Conservation (phyloP, 2,329 filamentous ascomycete species). For the Fusarium sp. region DNA sequence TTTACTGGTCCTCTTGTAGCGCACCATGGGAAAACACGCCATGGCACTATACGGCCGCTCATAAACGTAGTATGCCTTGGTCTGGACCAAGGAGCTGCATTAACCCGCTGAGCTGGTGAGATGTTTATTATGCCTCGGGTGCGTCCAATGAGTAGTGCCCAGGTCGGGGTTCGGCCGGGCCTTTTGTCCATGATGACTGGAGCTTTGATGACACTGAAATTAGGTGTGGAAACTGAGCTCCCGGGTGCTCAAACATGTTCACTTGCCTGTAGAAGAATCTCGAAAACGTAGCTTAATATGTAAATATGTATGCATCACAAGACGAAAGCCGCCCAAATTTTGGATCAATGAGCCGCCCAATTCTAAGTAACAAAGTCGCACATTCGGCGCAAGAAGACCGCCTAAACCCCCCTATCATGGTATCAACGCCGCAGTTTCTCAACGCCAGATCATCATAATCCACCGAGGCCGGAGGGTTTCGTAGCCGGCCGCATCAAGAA, state of each 20-base stretch:
- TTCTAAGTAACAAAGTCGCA: not conserved
- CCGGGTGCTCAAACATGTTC: no score
- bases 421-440: slow-evolving; percentile 27
- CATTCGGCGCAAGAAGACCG: slow-evolving; percentile 8
- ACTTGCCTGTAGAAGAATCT: no score
- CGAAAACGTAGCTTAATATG: no score
- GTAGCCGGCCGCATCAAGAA: not conserved
- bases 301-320: not conserved
- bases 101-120: not conserved
- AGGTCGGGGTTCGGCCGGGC: not conserved
- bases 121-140: slow-evolving; percentile 1
- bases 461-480: slow-evolving; percentile 1
- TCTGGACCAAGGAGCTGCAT: slow-evolving; percentile 71
- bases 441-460: slow-evolving; percentile 22
- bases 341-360: slow-evolving; percentile 5
- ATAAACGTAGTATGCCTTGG: slow-evolving; percentile 9
- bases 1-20: slow-evolving; percentile 56
- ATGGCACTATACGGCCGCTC: slow-evolving; percentile 21
- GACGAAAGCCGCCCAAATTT: not conserved
- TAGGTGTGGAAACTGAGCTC: no score
- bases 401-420: slow-evolving; percentile 10
- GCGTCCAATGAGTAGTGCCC: not conserved
- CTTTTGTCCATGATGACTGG: not conserved
- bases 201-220: no score
- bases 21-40: slow-evolving; percentile 61